These are phyloP conservation scores for Apophysomyces variabilis DNA, from an alignment of 371 early-diverging fungal genomes.

Conservation along the genomic window DNA sequence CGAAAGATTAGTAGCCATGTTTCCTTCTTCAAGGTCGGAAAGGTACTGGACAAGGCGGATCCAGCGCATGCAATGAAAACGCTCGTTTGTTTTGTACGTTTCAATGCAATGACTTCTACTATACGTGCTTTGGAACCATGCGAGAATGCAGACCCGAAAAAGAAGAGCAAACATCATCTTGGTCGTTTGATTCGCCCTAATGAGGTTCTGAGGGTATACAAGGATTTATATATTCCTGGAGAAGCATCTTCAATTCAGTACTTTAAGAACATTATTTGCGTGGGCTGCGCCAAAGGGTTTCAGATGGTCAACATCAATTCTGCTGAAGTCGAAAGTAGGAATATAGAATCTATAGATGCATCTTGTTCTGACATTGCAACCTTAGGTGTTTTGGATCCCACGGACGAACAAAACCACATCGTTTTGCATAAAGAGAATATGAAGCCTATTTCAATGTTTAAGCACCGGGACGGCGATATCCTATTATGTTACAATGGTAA, in stretches of 20 bases:
- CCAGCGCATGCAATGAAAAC: constrained; percentile 19
- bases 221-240: constrained; percentile 90
- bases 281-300: constrained; percentile 91
- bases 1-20: constrained; percentile 75
- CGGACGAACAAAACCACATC: constrained; percentile 26
- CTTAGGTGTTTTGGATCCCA: constrained; percentile 40
- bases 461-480: constrained; percentile 73
- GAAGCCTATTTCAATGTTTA: constrained; percentile 81
- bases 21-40: constrained; percentile 86
- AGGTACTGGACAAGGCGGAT: constrained; percentile 61
- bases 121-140: constrained; percentile 76
- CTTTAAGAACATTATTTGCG: constrained; percentile 80
- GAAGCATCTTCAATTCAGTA: constrained; percentile 84
- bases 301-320: constrained; percentile 86
- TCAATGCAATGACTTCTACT: constrained; percentile 64
- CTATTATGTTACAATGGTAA: constrained; percentile 82
- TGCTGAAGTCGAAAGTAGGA: constrained; percentile 58
- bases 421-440: constrained; percentile 30
- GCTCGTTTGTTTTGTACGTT: constrained; percentile 75
- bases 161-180: constrained; percentile 50
- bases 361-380: background rate
- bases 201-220: constrained; percentile 63
- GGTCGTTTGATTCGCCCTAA: constrained; percentile 47
- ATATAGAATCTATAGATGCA: background rate
- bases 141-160: constrained; percentile 52